Conservation (phyloP, 257 asterid genomes). For the Nicotiana otophora region DNA sequence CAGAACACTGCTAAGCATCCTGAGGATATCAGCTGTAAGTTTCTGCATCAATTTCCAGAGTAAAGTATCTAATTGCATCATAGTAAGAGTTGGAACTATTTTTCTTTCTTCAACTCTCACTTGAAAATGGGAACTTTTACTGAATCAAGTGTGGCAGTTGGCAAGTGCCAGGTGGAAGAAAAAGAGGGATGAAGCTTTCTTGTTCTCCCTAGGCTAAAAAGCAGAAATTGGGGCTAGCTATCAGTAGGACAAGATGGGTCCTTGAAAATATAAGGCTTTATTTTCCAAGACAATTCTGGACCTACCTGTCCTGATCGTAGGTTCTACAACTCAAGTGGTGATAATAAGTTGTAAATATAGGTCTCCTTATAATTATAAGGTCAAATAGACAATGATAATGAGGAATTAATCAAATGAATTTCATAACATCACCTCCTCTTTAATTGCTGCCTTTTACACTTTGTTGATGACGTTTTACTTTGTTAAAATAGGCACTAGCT, state of each 20-base stretch:
- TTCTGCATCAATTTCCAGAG: neutral
- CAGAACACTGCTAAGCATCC: conserved; percentile 81
- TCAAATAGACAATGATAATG: neutral
- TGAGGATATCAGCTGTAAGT: conserved; percentile 86
- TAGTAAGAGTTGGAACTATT: neutral
- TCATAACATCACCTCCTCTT: neutral
- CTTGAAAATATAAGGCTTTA: neutral
- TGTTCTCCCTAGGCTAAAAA: neutral
- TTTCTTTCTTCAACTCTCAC: neutral
- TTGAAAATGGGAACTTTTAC: neutral
- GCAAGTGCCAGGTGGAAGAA: neutral
- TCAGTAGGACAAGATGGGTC: neutral
- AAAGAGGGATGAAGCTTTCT: neutral
- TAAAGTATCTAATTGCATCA: neutral
- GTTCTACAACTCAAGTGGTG: neutral
- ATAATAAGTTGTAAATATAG: neutral
- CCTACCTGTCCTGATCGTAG: neutral
- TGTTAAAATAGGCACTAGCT: conserved; percentile 66
- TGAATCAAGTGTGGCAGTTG: neutral
- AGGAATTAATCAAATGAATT: neutral
- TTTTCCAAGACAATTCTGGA: neutral
- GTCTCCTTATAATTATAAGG: neutral
- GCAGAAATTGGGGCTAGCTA: neutral
- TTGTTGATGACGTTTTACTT: neutral
- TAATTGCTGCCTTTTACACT: neutral